Evolutionary conservation across 352 stramenopile species (phyloP).

Genomic region (Phytophthora pisi): DNA sequence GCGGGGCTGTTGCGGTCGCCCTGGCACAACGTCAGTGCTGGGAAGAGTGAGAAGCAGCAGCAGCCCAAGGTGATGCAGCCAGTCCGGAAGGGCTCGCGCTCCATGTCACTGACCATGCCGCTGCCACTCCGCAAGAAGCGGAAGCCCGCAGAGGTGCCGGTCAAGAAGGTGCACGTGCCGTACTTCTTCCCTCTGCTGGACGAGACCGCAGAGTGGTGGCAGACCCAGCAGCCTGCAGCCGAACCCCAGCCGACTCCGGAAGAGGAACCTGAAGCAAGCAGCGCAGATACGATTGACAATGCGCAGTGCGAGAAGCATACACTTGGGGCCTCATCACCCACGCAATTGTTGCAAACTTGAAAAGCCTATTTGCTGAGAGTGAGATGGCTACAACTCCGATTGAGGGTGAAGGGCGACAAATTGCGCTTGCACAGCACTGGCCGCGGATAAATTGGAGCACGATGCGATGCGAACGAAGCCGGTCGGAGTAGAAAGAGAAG

Average conservation of each 20-base stretch:
- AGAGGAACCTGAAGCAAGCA: conserved; percentile 25
- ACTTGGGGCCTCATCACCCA: neutral
- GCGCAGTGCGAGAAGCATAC: neutral
- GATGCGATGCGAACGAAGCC: neutral
- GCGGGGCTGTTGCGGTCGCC: conserved; percentile 26
- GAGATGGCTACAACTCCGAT: conserved; percentile 2
- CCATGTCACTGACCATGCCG: conserved; percentile 29
- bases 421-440: neutral
- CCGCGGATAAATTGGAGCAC: neutral
- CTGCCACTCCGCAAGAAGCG: conserved; percentile 26
- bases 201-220: conserved; percentile 63
- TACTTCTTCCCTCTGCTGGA: conserved; percentile 70
- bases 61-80: conserved; percentile 24
- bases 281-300: neutral
- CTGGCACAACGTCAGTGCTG: conserved; percentile 11
- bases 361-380: neutral
- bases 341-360: neutral
- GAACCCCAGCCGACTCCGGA: conserved; percentile 16
- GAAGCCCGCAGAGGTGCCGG: conserved; percentile 17
- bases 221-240: conserved; percentile 21
- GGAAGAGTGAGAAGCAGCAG: conserved; percentile 8
- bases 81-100: conserved; percentile 17
- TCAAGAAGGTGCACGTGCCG: conserved; percentile 58
- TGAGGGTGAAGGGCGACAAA: conserved; percentile 9
- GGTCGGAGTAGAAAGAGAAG: neutral